Conservation (phyloP, 2,329 filamentous ascomycete genomes). For the Leptographium lundbergii region DNA sequence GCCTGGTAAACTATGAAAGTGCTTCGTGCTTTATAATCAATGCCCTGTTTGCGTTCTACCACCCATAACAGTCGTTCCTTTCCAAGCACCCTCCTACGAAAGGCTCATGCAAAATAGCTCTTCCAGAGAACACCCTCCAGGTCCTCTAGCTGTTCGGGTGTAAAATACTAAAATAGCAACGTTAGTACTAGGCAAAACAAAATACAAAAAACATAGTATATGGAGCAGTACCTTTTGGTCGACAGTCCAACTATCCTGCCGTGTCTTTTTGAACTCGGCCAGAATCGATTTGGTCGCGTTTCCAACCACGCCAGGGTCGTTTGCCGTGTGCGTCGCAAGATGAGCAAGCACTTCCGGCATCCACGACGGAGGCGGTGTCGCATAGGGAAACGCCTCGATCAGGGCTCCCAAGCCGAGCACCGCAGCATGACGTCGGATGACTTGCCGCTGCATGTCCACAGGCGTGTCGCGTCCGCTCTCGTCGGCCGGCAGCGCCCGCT, state of each 20-base stretch:
- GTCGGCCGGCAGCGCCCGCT: conserved; percentile 23
- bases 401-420: conserved; percentile 83
- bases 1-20: not conserved
- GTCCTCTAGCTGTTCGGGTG: conserved; percentile 84
- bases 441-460: conserved; percentile 59
- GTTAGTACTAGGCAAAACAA: conserved; percentile 9
- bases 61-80: not conserved
- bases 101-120: conserved; percentile 78
- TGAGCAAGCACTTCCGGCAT: conserved; percentile 85
- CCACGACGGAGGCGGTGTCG: conserved; percentile 82
- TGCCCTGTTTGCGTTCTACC: not conserved
- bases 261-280: conserved; percentile 98
- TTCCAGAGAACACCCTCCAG: conserved; percentile 97
- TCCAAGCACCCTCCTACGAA: not conserved
- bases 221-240: conserved; percentile 73
- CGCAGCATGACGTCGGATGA: conserved; percentile 76
- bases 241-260: conserved; percentile 96
- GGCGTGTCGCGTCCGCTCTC: conserved; percentile 17
- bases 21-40: not conserved
- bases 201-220: not conserved
- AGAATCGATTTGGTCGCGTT: conserved; percentile 91
- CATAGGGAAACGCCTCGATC: conserved; percentile 92
- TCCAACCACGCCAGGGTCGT: conserved; percentile 81
- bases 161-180: conserved; percentile 56
- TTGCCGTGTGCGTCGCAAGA: conserved; percentile 72